These are phyloP conservation scores for Coemansia sp. DNA, from an alignment of 192 early-diverging fungal species.

Conservation along the genomic window DNA sequence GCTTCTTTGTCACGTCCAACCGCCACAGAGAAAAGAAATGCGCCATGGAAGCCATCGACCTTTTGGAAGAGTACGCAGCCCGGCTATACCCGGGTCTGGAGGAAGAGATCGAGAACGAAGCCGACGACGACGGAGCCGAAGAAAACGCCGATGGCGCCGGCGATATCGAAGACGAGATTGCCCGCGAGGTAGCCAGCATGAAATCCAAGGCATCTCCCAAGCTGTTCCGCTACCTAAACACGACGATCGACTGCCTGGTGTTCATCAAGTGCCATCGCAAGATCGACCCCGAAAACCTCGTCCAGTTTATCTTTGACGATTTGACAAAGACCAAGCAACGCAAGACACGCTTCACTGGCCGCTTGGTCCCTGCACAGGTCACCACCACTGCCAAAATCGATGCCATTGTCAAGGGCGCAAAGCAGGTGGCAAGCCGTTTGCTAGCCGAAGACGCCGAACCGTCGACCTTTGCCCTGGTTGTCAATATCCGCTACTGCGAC, in stretches of 20 bases:
- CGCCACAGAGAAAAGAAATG: conserved; percentile 44
- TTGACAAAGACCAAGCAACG: conserved; percentile 37
- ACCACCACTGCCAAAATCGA: conserved; percentile 46
- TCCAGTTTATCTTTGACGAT: conserved; percentile 46
- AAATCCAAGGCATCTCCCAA: conserved; percentile 27
- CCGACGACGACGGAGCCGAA: conserved; percentile 1
- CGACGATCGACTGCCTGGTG: conserved; percentile 46
- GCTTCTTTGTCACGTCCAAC: conserved; percentile 45
- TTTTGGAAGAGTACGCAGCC: conserved; percentile 42
- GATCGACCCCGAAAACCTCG: conserved; percentile 43
- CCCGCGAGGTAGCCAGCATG: conserved; percentile 44
- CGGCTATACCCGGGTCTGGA: conserved; percentile 44
- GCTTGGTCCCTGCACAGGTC: conserved; percentile 41
- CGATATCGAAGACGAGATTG: conserved; percentile 49
- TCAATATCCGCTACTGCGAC: conserved; percentile 51
- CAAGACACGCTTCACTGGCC: conserved; percentile 40
- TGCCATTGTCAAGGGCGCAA: conserved; percentile 36
- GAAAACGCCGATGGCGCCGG: not conserved
- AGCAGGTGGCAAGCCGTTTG: conserved; percentile 24
- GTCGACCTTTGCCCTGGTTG: conserved; percentile 46
- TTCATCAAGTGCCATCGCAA: conserved; percentile 41
- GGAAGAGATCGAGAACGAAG: conserved; percentile 34
- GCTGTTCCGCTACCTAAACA: conserved; percentile 40
- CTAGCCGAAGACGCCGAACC: conserved; percentile 48
- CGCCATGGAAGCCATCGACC: conserved; percentile 41